A percentile compares a stretch with the other conserved stretches of the same genome.
These are phyloP conservation scores for Atkinsonella texensis DNA, from an alignment of 2,329 filamentous ascomycete genomes.

Conservation along the genomic window DNA sequence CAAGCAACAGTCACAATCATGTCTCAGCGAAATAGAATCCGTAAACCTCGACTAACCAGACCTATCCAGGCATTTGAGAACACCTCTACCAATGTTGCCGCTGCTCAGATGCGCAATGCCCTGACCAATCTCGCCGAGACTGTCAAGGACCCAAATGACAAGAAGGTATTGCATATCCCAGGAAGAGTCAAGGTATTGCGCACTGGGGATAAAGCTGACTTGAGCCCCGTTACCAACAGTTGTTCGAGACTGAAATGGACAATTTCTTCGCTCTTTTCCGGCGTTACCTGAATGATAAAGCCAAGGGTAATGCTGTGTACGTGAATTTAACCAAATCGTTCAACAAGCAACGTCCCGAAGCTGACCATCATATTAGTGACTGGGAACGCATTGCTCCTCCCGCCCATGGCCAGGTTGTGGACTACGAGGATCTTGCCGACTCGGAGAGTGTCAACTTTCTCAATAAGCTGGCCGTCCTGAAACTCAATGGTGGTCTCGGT, in stretches of 20 bases:
- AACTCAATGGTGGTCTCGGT: conserved; percentile 98
- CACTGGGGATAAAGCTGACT: not conserved
- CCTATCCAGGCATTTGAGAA: conserved; percentile 82
- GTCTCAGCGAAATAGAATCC: not conserved
- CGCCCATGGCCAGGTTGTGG: conserved; percentile 84
- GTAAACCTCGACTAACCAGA: conserved; percentile 14
- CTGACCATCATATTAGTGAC: conserved; percentile 44
- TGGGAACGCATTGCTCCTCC: conserved; percentile 96
- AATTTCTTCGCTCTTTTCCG: conserved; percentile 99
- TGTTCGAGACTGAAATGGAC: conserved; percentile 99
- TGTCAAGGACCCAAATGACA: conserved; percentile 67
- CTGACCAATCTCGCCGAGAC: conserved; percentile 87
- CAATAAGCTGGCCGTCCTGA: conserved; percentile 94
- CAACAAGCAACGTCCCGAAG: not conserved
- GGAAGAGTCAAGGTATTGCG: not conserved
- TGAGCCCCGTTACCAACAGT: conserved; percentile 31
- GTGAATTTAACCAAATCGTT: conserved; percentile 13
- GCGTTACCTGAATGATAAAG: conserved; percentile 96
- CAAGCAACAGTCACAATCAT: not conserved
- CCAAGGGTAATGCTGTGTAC: conserved; percentile 84
- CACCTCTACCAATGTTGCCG: conserved; percentile 94
- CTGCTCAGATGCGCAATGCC: conserved; percentile 97
- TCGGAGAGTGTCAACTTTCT: conserved; percentile 87
- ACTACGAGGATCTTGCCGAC: conserved; percentile 84
- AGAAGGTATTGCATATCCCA: conserved; percentile 56